Evolutionary conservation across 495 filamentous ascomycete genomes (phyloP), one percentile per base, ranked within the genome.

Genomic region (Penicillium chermesinum): DNA sequence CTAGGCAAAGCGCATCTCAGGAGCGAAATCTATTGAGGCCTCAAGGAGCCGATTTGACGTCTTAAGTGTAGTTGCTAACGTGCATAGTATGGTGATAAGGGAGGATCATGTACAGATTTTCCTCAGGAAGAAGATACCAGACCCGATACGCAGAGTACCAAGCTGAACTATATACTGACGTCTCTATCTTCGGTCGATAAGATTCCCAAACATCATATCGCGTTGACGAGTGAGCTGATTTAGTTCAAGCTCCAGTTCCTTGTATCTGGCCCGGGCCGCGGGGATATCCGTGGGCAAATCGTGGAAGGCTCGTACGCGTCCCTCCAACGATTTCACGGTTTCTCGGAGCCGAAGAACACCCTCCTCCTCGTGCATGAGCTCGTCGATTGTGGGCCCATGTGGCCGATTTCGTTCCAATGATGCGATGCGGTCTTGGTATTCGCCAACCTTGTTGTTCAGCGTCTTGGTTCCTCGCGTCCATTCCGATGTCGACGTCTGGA

Each of bases 271-370:
- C 49, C 82, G 73, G 18, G 88, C 88, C 19, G 76, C 73, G 41
- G 84, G 76, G 20, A 76, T 65, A 52, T 91, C 84, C 12, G 78
- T 79, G 10, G 89, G 86, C 48, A 95, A 59, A 7, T 84, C 81
- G 49, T 82, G 75, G 53, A 86, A 91, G 2, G 65, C 71, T 17
- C 70, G 66, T 32, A 86, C 77, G 0, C 63, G 72, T 7, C 67
- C 61, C 52, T 87, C 82, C 17, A 84, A 67, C 0, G 50, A 58
- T 20, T 75, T 65, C 7, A 83, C 69, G 15, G 40, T 63, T 38
- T 65, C 63, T 30, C 48, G 55, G 41, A 63, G 43, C 18, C 42
- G 63, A 41, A 59, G 53, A 20, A 68, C 54, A 15, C 64, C 61
- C n/a, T 65, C 61, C 47, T 80, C 74, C 47, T 76, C 64, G 19